Conservation (phyloP, 371 early-diverging fungal species). For the Mortierella sp. region DNA sequence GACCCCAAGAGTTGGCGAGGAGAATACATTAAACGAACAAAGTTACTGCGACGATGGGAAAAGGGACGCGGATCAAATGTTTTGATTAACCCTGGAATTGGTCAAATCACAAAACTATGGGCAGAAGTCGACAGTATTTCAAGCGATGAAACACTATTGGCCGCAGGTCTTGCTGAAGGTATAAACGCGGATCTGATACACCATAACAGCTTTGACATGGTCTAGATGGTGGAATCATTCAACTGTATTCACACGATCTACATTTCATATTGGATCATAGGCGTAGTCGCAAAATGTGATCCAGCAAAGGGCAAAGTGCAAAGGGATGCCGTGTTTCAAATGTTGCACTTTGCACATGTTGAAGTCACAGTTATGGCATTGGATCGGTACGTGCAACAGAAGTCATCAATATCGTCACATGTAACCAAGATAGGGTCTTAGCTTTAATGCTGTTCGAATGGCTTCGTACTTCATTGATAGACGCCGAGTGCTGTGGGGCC, state of each 20-base stretch:
- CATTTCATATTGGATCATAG: constrained; percentile 1
- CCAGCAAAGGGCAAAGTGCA: constrained; percentile 35
- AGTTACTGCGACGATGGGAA: constrained; percentile 46
- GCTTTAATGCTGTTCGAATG: neutral
- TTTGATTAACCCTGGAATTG: constrained; percentile 39
- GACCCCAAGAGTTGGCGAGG: constrained; percentile 54
- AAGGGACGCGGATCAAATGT: constrained; percentile 47
- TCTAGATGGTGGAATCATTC: too few relatives aligned
- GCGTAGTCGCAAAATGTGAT: constrained; percentile 39
- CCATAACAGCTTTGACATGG: too few relatives aligned
- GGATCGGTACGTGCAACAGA: constrained; percentile 33
- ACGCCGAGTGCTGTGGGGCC: constrained; percentile 50
- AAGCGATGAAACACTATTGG: constrained; percentile 36
- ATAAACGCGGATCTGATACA: neutral
- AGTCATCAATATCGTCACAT: neutral
- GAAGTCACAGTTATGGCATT: constrained; percentile 36
- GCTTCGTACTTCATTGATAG: neutral
- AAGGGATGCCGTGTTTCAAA: constrained; percentile 32
- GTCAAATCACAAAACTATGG: constrained; percentile 35
- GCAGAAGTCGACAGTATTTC: constrained; percentile 16
- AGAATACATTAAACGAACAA: constrained; percentile 50
- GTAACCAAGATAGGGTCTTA: neutral
- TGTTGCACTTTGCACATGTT: constrained; percentile 8
- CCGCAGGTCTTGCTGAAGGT: constrained; percentile 31
- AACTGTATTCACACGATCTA: too few relatives aligned